Percentiles rank a stretch among this genome's conserved stretches.
phyloP scores from a whole-genome alignment of 192 early-diverging fungal genomes.

The Cetraspora pellucida region DNA sequence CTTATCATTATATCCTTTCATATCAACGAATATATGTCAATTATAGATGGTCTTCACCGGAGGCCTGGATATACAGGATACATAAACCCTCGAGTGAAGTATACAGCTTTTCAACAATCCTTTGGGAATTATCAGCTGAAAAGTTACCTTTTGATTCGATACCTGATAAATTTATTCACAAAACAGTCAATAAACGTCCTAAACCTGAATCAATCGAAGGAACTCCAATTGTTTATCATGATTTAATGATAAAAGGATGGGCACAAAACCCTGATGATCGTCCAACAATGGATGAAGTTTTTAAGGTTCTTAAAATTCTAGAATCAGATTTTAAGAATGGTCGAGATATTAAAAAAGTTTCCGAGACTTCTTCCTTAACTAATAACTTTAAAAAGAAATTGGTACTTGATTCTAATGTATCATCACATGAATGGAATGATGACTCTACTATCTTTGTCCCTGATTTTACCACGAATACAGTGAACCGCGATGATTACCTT shows the following conservation, averaged over 20 bases:
- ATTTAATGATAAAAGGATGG: not conserved
- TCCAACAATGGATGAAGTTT: not conserved
- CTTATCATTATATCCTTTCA: too few species aligned
- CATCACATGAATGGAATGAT: too few species aligned
- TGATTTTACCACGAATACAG: too few species aligned
- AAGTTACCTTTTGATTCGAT: not conserved
- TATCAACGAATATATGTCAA: not conserved
- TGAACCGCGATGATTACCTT: too few species aligned
- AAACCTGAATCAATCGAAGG: not conserved
- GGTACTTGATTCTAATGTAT: too few species aligned
- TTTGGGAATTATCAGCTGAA: not conserved
- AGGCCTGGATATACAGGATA: not conserved
- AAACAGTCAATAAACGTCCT: not conserved
- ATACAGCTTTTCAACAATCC: not conserved
- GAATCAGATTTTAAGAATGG: not conserved
- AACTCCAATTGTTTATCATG: not conserved
- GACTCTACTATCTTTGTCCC: too few species aligned
- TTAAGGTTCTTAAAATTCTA: not conserved
- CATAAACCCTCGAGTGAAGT: not conserved
- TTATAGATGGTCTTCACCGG: not conserved
- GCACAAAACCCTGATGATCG: not conserved
- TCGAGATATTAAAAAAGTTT: too few species aligned
- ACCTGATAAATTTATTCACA: too few species aligned
- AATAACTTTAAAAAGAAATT: too few species aligned
- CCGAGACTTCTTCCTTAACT: too few species aligned